Percentiles rank a stretch among this genome's conserved stretches.
Evolutionary conservation across 1,284 basidiomycete species (phyloP).

Genomic region (Pseudozyma thailandica): DNA sequence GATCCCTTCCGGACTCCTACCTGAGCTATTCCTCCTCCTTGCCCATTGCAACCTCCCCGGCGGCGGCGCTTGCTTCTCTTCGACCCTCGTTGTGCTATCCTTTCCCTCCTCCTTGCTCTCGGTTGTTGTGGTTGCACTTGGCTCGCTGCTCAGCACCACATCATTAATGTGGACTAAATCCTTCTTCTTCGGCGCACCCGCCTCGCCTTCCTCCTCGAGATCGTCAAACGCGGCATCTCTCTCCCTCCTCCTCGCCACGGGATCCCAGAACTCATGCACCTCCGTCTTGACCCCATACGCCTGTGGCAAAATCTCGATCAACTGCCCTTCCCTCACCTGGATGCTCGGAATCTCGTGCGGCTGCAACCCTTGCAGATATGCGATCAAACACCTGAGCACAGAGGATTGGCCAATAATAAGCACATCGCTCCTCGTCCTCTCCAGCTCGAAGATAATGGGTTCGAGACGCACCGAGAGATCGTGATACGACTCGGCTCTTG

Average conservation of each 20-base stretch:
- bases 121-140: not conserved
- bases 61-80: not conserved
- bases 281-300: constrained; percentile 66
- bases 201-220: constrained; percentile 26
- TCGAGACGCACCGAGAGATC: constrained; percentile 76
- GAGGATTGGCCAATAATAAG: constrained; percentile 80
- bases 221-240: constrained; percentile 57
- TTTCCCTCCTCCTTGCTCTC: constrained; percentile 1
- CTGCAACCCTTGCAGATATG: constrained; percentile 81
- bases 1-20: constrained; percentile 42
- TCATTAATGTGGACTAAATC: constrained; percentile 32
- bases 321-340: constrained; percentile 74
- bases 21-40: constrained; percentile 33
- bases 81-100: constrained; percentile 1
- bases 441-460: constrained; percentile 83
- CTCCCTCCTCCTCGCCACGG: constrained; percentile 53
- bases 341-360: constrained; percentile 96
- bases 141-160: constrained; percentile 16
- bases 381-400: constrained; percentile 90
- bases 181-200: constrained; percentile 9
- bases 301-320: constrained; percentile 64
- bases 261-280: constrained; percentile 64
- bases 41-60: constrained; percentile 31
- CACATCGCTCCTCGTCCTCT: constrained; percentile 79
- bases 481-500: constrained; percentile 78